Evolutionary conservation across 2,329 filamentous ascomycete species (phyloP).

Genomic region (Fusarium pseudograminearum): DNA sequence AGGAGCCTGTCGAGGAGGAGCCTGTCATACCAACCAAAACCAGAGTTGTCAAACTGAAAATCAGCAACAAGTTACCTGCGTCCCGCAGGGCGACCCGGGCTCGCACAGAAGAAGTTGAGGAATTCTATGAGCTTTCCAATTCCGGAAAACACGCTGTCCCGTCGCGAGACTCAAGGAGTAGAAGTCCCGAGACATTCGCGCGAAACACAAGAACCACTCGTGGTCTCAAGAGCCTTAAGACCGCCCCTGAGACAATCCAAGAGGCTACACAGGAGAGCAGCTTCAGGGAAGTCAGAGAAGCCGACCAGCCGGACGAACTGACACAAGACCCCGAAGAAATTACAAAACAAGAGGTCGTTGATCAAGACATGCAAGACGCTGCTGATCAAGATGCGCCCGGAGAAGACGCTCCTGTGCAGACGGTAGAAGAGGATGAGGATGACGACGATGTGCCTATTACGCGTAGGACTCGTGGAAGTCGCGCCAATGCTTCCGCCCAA

Average conservation of each 20-base stretch:
- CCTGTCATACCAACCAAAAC: constrained; percentile 48
- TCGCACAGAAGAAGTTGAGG: constrained; percentile 66
- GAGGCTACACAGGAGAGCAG: constrained; percentile 68
- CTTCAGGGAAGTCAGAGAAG: constrained; percentile 52
- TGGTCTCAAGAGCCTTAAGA: constrained; percentile 64
- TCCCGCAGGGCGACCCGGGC: constrained; percentile 65
- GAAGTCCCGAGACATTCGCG: constrained; percentile 65
- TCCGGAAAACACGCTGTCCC: constrained; percentile 69
- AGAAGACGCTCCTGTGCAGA: constrained; percentile 49
- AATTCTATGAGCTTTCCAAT: constrained; percentile 68
- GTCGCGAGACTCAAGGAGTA: constrained; percentile 64
- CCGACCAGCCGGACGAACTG: constrained; percentile 55
- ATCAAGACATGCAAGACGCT: constrained; percentile 49
- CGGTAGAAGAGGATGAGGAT: constrained; percentile 56
- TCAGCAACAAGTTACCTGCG: constrained; percentile 51
- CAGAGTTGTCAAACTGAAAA: constrained; percentile 61
- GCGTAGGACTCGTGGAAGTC: constrained; percentile 58
- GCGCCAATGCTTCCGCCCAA: constrained; percentile 49
- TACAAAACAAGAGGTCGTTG: constrained; percentile 49
- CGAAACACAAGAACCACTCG: constrained; percentile 61
- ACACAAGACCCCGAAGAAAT: constrained; percentile 50
- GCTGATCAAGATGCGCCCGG: constrained; percentile 48
- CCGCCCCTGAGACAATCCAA: constrained; percentile 61
- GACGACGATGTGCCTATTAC: constrained; percentile 63
- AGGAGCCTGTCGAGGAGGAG: constrained; percentile 16